These are phyloP conservation scores for Chalciporus piperatus DNA, from an alignment of 768 basidiomycete species.

Conservation along the genomic window DNA sequence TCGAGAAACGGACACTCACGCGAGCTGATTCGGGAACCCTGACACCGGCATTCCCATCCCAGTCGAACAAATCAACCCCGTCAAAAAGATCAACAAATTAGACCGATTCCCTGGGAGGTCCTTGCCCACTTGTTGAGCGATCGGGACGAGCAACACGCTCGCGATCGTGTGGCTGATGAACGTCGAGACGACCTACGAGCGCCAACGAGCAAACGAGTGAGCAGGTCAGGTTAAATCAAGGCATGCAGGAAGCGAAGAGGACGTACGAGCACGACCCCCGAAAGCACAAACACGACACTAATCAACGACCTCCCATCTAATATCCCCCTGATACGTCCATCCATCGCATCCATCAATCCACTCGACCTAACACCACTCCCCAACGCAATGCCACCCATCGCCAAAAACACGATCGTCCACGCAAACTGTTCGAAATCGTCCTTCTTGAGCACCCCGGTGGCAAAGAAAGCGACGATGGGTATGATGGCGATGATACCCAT, in stretches of 20 bases:
- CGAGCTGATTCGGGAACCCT: slow-evolving; percentile 98
- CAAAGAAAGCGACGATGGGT: slow-evolving; percentile 91
- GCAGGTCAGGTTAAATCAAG: background rate
- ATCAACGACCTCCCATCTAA: slow-evolving; percentile 65
- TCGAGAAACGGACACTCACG: slow-evolving; percentile 51
- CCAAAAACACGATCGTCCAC: slow-evolving; percentile 93
- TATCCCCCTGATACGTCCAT: slow-evolving; percentile 53
- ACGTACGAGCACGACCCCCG: slow-evolving; percentile 65
- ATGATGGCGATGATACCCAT: slow-evolving; percentile 98
- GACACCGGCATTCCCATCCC: slow-evolving; percentile 99
- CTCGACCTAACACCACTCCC: slow-evolving; percentile 91
- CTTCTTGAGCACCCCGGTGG: slow-evolving; percentile 92
- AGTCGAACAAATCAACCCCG: slow-evolving; percentile 86
- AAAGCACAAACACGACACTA: slow-evolving; percentile 67
- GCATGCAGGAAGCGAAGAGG: background rate
- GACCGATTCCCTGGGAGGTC: slow-evolving; percentile 65
- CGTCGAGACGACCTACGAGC: slow-evolving; percentile 74
- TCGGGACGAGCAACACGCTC: slow-evolving; percentile 93
- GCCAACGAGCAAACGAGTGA: background rate
- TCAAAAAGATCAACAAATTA: slow-evolving; percentile 89
- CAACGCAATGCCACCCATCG: slow-evolving; percentile 97
- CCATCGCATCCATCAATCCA: slow-evolving; percentile 81
- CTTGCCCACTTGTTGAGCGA: slow-evolving; percentile 87
- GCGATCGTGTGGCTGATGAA: slow-evolving; percentile 98
- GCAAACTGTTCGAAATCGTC: slow-evolving; percentile 94